Base-by-base conservation (phyloP, 1,284 basidiomycete genomes). In the Phenoliferia sp. region DNA sequence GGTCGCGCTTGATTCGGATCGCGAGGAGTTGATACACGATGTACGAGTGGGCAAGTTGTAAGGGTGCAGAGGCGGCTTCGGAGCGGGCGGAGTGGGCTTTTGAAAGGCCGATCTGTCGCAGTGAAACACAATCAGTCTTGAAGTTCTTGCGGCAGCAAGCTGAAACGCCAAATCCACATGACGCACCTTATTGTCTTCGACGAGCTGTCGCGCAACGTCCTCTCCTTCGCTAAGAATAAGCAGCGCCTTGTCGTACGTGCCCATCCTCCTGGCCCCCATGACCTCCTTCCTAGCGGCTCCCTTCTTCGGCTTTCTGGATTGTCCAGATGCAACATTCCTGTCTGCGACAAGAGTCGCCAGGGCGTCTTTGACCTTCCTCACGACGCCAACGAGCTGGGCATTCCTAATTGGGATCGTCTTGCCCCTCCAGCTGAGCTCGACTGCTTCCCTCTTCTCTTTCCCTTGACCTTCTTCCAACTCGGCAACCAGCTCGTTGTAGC, bases 331-430 rank as follows among this genome's bases (percentile, higher is more conserved):
- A 22, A n/a, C 29, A 22, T 36, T 57, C 55, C 66, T 31, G 62
- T 80, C 80, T 29, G 62, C 52, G 60, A 78, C 69, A 48, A 83
- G 71, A 44, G 70, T 77, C n/a, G 71, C 77, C 74, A 94, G 86
- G 3, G 89, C 91, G 17, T 88, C 86, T 76, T 94, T 90, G 3
- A 95, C 90, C 74, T 86, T 88, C 67, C 92, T 79, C 69, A 97
- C 82, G 26, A 90, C 90, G 75, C 90, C 90, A 61, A 97, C 92
- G 61, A 99, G 81, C 80, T 99, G 94, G 0, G 93, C 91, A 74
- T 89, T 93, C 64, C 94, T 85, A 58, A 97, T 84, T 22, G 93
- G 92, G 10, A 98, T 86, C 3, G 86, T 85, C 74, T 89, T 85
- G 15, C 86, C 90, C 68, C 93, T 90, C 90, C 94, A 98, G 5